A percentile compares a stretch with the other conserved stretches of the same genome.
Evolutionary conservation across 2,329 filamentous ascomycete species (phyloP).

Genomic region (Cladobotryum protrusum): DNA sequence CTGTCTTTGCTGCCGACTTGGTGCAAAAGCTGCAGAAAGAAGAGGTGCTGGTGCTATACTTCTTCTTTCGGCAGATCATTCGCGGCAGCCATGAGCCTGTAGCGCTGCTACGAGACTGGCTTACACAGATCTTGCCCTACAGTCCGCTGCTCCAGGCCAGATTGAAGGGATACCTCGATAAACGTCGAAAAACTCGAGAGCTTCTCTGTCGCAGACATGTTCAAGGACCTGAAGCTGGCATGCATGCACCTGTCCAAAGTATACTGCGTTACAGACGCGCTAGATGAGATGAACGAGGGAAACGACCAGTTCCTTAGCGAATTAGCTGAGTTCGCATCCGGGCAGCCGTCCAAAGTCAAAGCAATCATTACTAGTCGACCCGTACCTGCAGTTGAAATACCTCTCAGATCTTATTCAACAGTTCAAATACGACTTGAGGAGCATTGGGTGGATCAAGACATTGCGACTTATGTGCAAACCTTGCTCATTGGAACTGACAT

Average conservation of each 20-base stretch:
- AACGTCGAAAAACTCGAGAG: not conserved
- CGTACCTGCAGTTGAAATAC: slow-evolving; percentile 23
- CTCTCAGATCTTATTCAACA: no score
- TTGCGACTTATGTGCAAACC: slow-evolving; percentile 27
- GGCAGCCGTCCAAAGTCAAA: slow-evolving; percentile 29
- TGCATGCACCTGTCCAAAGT: slow-evolving; percentile 19
- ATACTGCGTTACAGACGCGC: slow-evolving; percentile 36
- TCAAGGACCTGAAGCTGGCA: slow-evolving; percentile 23
- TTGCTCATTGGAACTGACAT: slow-evolving; percentile 14
- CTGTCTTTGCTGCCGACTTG: slow-evolving; percentile 25
- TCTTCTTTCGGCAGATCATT: slow-evolving; percentile 36
- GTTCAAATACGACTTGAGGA: no score
- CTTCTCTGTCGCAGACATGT: slow-evolving; percentile 20
- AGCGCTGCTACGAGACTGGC: slow-evolving; percentile 28
- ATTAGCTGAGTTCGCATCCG: slow-evolving; percentile 25
- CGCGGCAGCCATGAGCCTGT: slow-evolving; percentile 26
- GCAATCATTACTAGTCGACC: slow-evolving; percentile 39
- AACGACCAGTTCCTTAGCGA: slow-evolving; percentile 26
- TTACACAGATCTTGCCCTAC: slow-evolving; percentile 26
- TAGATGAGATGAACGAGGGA: slow-evolving; percentile 40
- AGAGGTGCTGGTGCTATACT: slow-evolving; percentile 26
- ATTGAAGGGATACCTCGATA: slow-evolving; percentile 15
- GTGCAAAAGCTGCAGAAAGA: slow-evolving; percentile 10
- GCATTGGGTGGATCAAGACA: no score
- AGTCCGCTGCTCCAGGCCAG: slow-evolving; percentile 24